Evolutionary conservation across 2,329 filamentous ascomycete species (phyloP), one percentile per base, ranked within the genome.

Genomic region (Ophiostoma sp.): DNA sequence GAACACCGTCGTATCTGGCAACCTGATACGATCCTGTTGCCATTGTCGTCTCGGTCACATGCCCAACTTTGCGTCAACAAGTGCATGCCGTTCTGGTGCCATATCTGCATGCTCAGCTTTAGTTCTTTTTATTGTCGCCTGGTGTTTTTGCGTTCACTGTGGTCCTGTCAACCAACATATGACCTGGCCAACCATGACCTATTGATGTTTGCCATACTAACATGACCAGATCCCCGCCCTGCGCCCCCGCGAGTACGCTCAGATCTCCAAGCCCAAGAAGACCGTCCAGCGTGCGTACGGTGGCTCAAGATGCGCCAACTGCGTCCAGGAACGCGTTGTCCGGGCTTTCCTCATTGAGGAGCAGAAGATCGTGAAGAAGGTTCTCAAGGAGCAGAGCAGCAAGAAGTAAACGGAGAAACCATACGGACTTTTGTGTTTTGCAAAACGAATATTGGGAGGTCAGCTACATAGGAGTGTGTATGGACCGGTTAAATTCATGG

Each of bases 301-400:
- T 83, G 95, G 95, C 80, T 97, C 94, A 79, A 92, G 95, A 89
- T 99, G 95, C 87, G 93, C 91, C 81, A 95, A 93, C 88, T 99
- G 95, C 84, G 95, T 99, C 78, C 94, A 94, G 84, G 95, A 99
- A 87, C 91, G 95, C 78, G 92, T 99, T 77, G 93, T 97, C 67
- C 93, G 95, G 78, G 95, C 95, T 75, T 99, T 99, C 90, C 86
- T 99, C 83, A 98, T 99, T 77, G 96, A 99, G 88, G 95, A 99
- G 90, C 95, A 99, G 89, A 99, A 99, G 92, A 98, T 99, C 79
- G 95, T 99, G 85, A 99, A 99, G 93, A 99, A 99, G 92, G 95
- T 99, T 79, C 89, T 98, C 82, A 97, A 97, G 91, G 94, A 98
- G 88, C 92, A 96, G 86, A 74, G 72, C 73, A 74, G 73, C 70